Base-by-base conservation (phyloP, 352 stramenopile species). In the Nothophytophthora sp. region DNA sequence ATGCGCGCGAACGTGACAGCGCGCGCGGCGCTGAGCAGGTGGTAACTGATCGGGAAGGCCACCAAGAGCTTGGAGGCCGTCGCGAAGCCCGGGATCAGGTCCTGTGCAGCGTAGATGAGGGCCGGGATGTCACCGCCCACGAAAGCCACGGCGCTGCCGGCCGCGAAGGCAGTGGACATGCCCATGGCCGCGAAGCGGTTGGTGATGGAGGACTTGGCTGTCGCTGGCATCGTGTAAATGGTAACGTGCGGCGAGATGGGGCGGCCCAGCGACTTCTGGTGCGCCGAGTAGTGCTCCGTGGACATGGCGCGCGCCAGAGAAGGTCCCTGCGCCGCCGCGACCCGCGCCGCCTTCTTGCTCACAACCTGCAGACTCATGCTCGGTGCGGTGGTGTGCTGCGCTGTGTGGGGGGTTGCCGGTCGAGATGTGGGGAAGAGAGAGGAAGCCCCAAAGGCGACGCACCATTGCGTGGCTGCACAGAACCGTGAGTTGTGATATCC, bases 241-340 rank as follows among this genome's bases (percentile, higher is more conserved):
- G 82, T 95, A 29, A 99, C 93, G 68, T 99, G 92, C n/a, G 97
- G 97, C 44, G 90, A 98, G 11, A 99, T 70, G 11, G 96, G 96
- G 24, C 92, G 88, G 13, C 90, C 92, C 16, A 94, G 89, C 33
- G 80, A 70, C 19, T 84, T 76, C 77, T 97, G 95, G 20, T 81
- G 79, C 52, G 89, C 66, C 23, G 80, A 91, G 63, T 98, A 98
- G 36, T 61, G 56, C 28, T 70, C 33, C 5, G 70, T 63, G 37
- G 59, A 57, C 40, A 67, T 44, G 24, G 59, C 69, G 37, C 69
- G 68, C 19, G 60, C 60, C 11, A 73, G 59, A 32, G 63, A 57
- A 19, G 54, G 58, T n/a, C n/a, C n/a, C n/a, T n/a, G n/a, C n/a
- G n/a, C n/a, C 10, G 45, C 38, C 42, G 60, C 57, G 27, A 45